Evolutionary conservation across 2,329 filamentous ascomycete species (phyloP).

Genomic region (Sclerotiophoma versabilis): DNA sequence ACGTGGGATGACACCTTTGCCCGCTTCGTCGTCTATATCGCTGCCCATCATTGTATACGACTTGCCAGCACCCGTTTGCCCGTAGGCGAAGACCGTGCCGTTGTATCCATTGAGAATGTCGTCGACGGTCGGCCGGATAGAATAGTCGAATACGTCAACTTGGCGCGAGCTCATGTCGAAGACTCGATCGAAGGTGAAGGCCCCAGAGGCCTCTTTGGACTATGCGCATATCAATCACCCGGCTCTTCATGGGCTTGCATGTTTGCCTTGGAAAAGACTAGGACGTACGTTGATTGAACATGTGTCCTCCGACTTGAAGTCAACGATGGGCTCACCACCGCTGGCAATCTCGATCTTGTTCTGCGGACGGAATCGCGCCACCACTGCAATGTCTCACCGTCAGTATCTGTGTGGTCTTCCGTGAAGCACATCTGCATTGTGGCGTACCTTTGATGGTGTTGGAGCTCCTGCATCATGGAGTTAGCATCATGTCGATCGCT

Average conservation of each 20-base stretch:
- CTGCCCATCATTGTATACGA: conserved; percentile 99
- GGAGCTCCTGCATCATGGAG: conserved; percentile 45
- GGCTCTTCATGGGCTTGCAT: background rate
- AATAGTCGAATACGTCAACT: conserved; percentile 96
- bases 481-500: conserved; percentile 52
- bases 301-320: conserved; percentile 87
- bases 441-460: conserved; percentile 57
- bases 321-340: conserved; percentile 90
- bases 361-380: conserved; percentile 96
- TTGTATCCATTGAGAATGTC: conserved; percentile 99
- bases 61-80: conserved; percentile 97
- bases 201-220: conserved; percentile 81
- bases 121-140: conserved; percentile 93
- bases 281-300: conserved; percentile 78
- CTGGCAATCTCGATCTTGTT: conserved; percentile 92
- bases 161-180: conserved; percentile 94
- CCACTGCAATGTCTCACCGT: conserved; percentile 65
- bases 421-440: background rate
- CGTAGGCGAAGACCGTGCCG: conserved; percentile 97
- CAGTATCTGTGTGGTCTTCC: conserved; percentile 24
- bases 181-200: conserved; percentile 93
- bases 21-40: conserved; percentile 87
- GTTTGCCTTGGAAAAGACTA: background rate
- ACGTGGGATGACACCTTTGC: conserved; percentile 92
- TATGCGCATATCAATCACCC: conserved; percentile 50